Percentiles rank a stretch among this genome's conserved stretches.
phyloP scores from a whole-genome alignment of 345 rosid genomes.

The Populus pruinosa region DNA sequence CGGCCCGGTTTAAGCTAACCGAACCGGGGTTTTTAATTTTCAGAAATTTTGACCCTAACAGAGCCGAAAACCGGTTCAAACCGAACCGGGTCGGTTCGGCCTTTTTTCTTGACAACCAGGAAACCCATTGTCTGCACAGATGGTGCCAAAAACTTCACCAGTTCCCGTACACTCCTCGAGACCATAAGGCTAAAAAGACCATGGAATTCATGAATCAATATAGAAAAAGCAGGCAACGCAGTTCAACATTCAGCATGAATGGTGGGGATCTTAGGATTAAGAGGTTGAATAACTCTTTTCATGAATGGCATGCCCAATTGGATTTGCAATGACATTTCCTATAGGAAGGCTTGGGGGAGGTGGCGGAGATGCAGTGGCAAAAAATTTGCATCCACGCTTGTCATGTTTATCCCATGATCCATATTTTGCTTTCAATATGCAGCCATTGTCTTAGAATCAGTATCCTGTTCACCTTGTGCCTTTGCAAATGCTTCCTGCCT shows the following conservation, averaged over 20 bases:
- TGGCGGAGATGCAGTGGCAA: constrained; percentile 40
- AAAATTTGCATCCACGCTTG: constrained; percentile 9
- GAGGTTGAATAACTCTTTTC: constrained; percentile 18
- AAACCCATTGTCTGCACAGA: too few species aligned
- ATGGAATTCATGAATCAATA: constrained; percentile 28
- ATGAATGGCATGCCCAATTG: constrained; percentile 24
- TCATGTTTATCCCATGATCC: constrained; percentile 19
- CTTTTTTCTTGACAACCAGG: too few species aligned
- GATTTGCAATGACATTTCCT: constrained; percentile 42
- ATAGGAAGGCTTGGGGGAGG: constrained; percentile 32
- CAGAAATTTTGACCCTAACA: too few species aligned
- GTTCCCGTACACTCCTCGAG: constrained; percentile 20
- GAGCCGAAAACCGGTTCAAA: too few species aligned
- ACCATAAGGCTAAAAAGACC: constrained; percentile 17
- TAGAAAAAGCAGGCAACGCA: constrained; percentile 20
- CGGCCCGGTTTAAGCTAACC: too few species aligned
- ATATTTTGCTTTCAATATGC: constrained; percentile 30
- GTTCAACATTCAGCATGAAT: constrained; percentile 20
- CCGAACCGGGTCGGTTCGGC: too few species aligned
- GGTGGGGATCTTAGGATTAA: constrained; percentile 29
- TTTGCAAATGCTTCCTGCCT: constrained; percentile 28
- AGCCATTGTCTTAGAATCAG: constrained; percentile 25
- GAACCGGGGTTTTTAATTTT: too few species aligned
- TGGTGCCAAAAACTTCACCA: constrained; percentile 24
- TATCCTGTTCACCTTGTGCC: constrained; percentile 35